Evolutionary conservation across 768 basidiomycete genomes (phyloP), one percentile per base, ranked within the genome.

Genomic region (Leccinum rimulosum): DNA sequence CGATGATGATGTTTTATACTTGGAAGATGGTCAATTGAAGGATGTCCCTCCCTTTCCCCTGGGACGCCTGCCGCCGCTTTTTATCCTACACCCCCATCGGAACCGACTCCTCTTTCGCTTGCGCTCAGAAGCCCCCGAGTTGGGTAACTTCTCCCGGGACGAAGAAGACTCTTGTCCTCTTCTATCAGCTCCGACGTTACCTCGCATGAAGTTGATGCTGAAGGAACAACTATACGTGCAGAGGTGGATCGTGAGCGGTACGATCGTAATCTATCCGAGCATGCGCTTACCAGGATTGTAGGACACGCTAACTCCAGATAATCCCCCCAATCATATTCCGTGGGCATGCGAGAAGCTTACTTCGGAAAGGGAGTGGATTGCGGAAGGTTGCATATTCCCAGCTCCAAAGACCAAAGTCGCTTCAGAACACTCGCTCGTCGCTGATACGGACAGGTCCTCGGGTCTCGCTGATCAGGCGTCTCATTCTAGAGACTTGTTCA

Each of bases 131-230:
- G 64, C 55, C 38, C 61, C 66, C 56, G 64, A 69, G 56, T 35
- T 59, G 43, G 64, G 62, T 45, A 59, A 64, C 58, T 40, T 69
- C 25, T 59, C 27, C 27, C n/a, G 50, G 28, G 69, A 65, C 40
- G 67, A 71, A 60, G 63, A 61, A 36, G 48, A 54, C 12, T 8
- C 28, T 47, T 40, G 38, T 45, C 56, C 57, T 15, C 57, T 72
- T 48, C 56, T 69, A 51, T 70, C 75, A 11, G 63, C 66, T 22
- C 76, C 75, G 15, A 77, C 75, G 4, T 49, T 60, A n/a, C 74
- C 76, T 22, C 75, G 76, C 45, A 66, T 77, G 67, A 72, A 68
- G 31, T 27, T 69, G 61, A 66, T 76, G 68, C 63, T 77, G 33
- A 68, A 63, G 61, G 76, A 77, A 58, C 68, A 61, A 6, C 55